Percentiles rank a stretch among this genome's conserved stretches.
phyloP scores from a whole-genome alignment of 306 rosid species.

The Sicyos baderoa region DNA sequence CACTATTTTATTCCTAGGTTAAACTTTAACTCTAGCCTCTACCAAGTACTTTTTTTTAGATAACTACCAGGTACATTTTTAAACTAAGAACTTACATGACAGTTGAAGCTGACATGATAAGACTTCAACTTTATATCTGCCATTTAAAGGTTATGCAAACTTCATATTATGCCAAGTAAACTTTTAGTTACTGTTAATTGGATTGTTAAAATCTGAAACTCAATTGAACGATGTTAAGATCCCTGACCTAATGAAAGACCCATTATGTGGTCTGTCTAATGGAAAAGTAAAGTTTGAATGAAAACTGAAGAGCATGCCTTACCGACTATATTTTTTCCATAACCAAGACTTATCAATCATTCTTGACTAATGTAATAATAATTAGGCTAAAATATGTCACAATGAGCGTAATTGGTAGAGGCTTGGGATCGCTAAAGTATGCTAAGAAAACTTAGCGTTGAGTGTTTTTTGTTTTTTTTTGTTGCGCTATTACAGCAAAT shows the following conservation, averaged over 20 bases:
- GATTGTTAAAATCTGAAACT: not conserved
- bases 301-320: not conserved
- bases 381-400: not conserved
- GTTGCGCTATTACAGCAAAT: too few species aligned
- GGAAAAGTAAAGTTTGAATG: not conserved
- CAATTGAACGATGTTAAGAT: conserved; percentile 4
- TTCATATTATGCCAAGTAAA: not conserved
- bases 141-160: not conserved
- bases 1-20: not conserved
- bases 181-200: not conserved
- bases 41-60: too few species aligned
- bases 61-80: not conserved
- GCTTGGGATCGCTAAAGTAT: too few species aligned
- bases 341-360: not conserved
- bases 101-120: conserved; percentile 4
- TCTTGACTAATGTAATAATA: not conserved
- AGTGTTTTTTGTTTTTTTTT: too few species aligned
- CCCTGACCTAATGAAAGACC: conserved; percentile 4
- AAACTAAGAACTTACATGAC: conserved; percentile 1
- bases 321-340: not conserved
- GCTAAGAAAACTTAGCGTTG: too few species aligned
- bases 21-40: not conserved
- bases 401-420: too few species aligned
- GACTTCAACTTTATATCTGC: not conserved
- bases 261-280: not conserved